Evolutionary conservation across 441 rosid species (phyloP).

Genomic region (Populus hybrid): DNA sequence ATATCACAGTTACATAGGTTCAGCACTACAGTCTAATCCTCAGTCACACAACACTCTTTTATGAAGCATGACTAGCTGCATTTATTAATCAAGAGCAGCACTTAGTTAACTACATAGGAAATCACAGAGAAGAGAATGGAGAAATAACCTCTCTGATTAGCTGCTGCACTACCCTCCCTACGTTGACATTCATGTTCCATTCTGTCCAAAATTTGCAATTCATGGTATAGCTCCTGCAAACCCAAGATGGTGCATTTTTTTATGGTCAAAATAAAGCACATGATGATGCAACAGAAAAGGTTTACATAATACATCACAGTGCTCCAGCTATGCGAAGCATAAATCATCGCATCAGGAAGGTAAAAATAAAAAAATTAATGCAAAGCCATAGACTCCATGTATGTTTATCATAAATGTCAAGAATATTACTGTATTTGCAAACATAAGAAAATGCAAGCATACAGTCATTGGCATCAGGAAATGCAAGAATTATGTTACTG

Average conservation of each 20-base stretch:
- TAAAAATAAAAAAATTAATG: not conserved
- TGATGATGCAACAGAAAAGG: not conserved
- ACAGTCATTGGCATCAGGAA: not conserved
- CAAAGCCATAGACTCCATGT: not conserved
- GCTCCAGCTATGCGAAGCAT: not conserved
- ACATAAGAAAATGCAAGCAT: not conserved
- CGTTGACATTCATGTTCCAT: constrained; percentile 85
- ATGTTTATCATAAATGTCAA: not conserved
- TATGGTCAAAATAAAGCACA: not conserved
- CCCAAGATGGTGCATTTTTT: not conserved
- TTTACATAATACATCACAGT: too few relatives aligned
- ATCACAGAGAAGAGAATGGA: constrained; percentile 1
- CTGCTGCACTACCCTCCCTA: constrained; percentile 51
- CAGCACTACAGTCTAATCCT: not conserved
- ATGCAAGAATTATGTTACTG: not conserved
- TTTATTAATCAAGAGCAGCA: not conserved
- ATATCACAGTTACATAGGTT: not conserved
- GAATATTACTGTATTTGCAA: not conserved
- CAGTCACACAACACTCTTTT: not conserved
- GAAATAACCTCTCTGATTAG: constrained; percentile 58
- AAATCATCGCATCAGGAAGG: not conserved
- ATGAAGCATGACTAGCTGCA: not conserved
- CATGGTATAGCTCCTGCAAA: constrained; percentile 91
- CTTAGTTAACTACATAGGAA: not conserved
- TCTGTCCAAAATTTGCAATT: constrained; percentile 85